These are phyloP conservation scores for Baorangia bicolor DNA, from an alignment of 768 basidiomycete species.

Conservation along the genomic window DNA sequence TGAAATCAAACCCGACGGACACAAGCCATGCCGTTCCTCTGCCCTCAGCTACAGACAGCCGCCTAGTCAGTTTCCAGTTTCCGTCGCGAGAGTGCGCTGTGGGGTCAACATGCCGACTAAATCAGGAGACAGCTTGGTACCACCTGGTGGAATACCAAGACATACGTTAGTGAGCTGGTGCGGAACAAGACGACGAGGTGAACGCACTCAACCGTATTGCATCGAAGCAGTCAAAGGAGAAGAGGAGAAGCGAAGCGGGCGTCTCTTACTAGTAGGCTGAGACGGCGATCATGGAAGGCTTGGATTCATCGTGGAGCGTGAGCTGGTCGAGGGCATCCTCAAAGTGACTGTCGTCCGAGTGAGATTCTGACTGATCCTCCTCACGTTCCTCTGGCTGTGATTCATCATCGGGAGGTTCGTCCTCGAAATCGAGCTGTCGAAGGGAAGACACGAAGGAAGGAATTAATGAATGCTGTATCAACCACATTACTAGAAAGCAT, in stretches of 20 bases:
- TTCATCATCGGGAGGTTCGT: constrained; percentile 61
- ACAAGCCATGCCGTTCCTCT: too few species aligned
- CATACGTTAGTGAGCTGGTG: neutral
- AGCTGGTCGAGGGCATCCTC: constrained; percentile 70
- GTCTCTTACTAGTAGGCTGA: too few species aligned
- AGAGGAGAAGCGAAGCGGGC: too few species aligned
- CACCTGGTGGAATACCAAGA: neutral
- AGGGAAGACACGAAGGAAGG: neutral
- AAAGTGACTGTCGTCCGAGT: constrained; percentile 48
- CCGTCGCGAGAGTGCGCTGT: neutral
- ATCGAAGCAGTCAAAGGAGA: too few species aligned
- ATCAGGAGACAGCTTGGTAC: neutral
- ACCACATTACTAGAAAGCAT: neutral
- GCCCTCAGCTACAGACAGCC: too few species aligned
- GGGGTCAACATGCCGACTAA: neutral
- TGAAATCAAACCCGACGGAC: too few species aligned
- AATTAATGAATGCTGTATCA: constrained; percentile 2
- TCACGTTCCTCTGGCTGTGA: constrained; percentile 24
- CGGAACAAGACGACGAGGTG: neutral
- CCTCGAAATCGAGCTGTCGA: constrained; percentile 77
- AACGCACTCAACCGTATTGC: constrained; percentile 4
- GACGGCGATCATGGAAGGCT: constrained; percentile 10
- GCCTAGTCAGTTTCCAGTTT: neutral
- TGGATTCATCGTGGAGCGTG: constrained; percentile 22
- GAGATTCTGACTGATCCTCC: constrained; percentile 36